Evolutionary conservation across 495 filamentous ascomycete genomes (phyloP).

Genomic region (Talaromyces trachyspermus): DNA sequence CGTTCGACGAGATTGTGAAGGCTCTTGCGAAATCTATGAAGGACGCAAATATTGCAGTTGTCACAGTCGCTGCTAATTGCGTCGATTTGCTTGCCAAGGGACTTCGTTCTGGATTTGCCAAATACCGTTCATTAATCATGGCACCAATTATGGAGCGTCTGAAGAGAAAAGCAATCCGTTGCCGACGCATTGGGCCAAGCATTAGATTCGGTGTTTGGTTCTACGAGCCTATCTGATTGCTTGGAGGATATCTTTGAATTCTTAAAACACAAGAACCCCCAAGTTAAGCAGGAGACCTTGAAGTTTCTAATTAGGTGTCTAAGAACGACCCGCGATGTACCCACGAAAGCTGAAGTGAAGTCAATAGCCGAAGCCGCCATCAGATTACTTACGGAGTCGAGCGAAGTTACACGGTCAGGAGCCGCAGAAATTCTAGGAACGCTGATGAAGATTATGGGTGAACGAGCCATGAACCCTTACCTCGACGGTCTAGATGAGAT

Average conservation of each 20-base stretch:
- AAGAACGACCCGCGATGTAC: constrained; percentile 73
- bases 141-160: constrained; percentile 84
- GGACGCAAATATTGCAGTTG: constrained; percentile 94
- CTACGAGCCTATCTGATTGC: constrained; percentile 73
- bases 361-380: constrained; percentile 78
- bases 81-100: constrained; percentile 90
- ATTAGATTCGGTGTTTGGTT: constrained; percentile 75
- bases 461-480: constrained; percentile 91
- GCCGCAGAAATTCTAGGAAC: constrained; percentile 90
- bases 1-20: constrained; percentile 75
- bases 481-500: constrained; percentile 96
- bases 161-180: constrained; percentile 91
- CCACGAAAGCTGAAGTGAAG: constrained; percentile 73
- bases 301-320: constrained; percentile 86
- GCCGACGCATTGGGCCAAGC: constrained; percentile 80
- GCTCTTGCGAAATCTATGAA: constrained; percentile 93
- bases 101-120: constrained; percentile 66
- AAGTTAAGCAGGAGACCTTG: constrained; percentile 90
- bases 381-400: constrained; percentile 83
- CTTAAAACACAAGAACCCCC: constrained; percentile 90
- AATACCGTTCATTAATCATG: constrained; percentile 73
- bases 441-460: constrained; percentile 97
- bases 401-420: constrained; percentile 73
- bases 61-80: constrained; percentile 88
- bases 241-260: constrained; percentile 83